Evolutionary conservation across 2,329 filamentous ascomycete species (phyloP).

Genomic region (Pseudofabraea citricarpa): DNA sequence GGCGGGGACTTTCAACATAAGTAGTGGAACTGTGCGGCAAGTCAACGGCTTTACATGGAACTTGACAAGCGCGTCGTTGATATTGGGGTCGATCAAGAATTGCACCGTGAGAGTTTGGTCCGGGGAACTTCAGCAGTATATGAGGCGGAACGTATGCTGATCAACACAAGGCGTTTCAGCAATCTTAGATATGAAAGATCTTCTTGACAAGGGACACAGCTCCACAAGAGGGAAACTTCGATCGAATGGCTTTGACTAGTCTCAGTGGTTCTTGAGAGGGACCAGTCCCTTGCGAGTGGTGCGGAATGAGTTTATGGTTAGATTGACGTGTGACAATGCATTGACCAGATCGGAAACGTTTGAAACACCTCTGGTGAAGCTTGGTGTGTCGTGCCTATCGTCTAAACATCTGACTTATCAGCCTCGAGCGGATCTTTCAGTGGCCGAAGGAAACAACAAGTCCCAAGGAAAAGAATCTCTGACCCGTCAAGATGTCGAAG

Average conservation of each 20-base stretch:
- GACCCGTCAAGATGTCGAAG: too few relatives aligned
- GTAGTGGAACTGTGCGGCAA: not conserved
- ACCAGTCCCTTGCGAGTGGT: slow-evolving; percentile 1
- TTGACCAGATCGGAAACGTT: slow-evolving; percentile 27
- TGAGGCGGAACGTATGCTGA: slow-evolving; percentile 18
- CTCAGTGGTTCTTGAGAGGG: slow-evolving; percentile 14
- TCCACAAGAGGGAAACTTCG: slow-evolving; percentile 15
- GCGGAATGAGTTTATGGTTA: slow-evolving; percentile 16
- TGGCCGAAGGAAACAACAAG: slow-evolving; percentile 19
- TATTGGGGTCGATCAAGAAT: not conserved
- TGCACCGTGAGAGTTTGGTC: not conserved
- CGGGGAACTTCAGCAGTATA: slow-evolving; percentile 14
- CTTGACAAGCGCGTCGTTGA: not conserved
- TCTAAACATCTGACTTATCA: slow-evolving; percentile 26
- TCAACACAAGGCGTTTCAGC: slow-evolving; percentile 22
- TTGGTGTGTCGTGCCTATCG: slow-evolving; percentile 22
- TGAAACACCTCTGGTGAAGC: slow-evolving; percentile 26
- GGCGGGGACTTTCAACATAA: not conserved
- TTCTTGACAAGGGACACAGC: slow-evolving; percentile 15
- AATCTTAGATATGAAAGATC: slow-evolving; percentile 16
- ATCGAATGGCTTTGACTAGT: slow-evolving; percentile 21
- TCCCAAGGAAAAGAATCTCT: not conserved
- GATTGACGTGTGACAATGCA: slow-evolving; percentile 27
- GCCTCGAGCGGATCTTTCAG: slow-evolving; percentile 18
- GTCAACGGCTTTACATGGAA: not conserved